Evolutionary conservation across 2,329 filamentous ascomycete species (phyloP).

Genomic region (Laburnicola sp.): DNA sequence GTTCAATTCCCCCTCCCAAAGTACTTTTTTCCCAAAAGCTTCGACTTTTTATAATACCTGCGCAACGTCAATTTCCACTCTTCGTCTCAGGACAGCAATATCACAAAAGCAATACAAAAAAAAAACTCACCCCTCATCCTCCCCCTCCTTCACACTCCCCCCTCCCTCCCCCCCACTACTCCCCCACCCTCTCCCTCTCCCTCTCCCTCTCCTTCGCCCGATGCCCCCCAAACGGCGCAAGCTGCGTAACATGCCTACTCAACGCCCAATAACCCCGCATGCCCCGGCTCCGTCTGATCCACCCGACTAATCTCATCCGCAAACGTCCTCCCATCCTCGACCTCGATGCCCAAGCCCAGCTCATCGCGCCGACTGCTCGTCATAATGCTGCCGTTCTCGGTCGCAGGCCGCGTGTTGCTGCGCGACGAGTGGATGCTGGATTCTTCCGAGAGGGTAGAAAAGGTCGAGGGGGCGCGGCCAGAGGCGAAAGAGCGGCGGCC

Average conservation of each 20-base stretch:
- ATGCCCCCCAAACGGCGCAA: slow-evolving; percentile 32
- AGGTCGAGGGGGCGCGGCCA: slow-evolving; percentile 33
- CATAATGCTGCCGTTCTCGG: slow-evolving; percentile 32
- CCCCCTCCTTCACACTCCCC: slow-evolving; percentile 17
- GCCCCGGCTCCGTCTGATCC: slow-evolving; percentile 42
- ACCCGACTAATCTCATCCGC: slow-evolving; percentile 42
- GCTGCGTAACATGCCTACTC: slow-evolving; percentile 38
- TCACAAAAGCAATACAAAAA: too few species aligned
- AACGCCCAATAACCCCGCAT: slow-evolving; percentile 41
- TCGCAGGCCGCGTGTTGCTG: slow-evolving; percentile 16
- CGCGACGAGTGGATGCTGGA: slow-evolving; percentile 18
- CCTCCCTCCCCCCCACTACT: slow-evolving; percentile 16
- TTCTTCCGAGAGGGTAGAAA: slow-evolving; percentile 38
- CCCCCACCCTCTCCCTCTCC: slow-evolving; percentile 15
- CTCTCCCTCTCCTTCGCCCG: slow-evolving; percentile 19
- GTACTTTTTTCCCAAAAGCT: too few species aligned
- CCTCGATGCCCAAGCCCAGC: slow-evolving; percentile 21
- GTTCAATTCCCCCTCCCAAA: too few species aligned
- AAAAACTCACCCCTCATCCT: slow-evolving; percentile 1
- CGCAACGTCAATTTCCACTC: too few species aligned
- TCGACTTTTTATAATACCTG: too few species aligned
- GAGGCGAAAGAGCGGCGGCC: slow-evolving; percentile 37
- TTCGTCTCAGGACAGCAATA: too few species aligned
- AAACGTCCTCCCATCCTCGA: slow-evolving; percentile 39
- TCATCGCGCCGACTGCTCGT: slow-evolving; percentile 21